Percentiles rank a stretch among this genome's conserved stretches.
Conservation (phyloP, 2,329 filamentous ascomycete species). For the Tolypocladium pustulatum region DNA sequence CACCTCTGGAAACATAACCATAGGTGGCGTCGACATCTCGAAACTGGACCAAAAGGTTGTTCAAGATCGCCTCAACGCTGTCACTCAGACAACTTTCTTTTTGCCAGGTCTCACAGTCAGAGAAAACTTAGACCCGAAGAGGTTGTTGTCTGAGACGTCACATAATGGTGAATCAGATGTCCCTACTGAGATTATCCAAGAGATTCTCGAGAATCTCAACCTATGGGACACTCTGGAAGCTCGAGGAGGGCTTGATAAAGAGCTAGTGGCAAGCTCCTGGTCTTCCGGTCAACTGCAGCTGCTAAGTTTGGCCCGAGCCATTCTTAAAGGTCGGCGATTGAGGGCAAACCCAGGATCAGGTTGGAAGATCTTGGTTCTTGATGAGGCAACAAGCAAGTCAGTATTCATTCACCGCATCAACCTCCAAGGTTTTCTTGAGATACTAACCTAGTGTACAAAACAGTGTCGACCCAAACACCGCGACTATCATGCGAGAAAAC, state of each 20-base stretch:
- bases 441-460: not conserved
- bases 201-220: not conserved
- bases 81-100: not conserved
- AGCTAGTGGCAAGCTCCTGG: not conserved
- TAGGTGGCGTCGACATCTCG: not conserved
- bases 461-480: not conserved
- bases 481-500: not conserved
- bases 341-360: not conserved
- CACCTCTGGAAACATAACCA: not conserved
- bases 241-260: not conserved
- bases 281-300: not conserved
- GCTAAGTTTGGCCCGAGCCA: not conserved
- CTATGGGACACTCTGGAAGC: not conserved
- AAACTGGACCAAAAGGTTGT: not conserved
- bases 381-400: not conserved
- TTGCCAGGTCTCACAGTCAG: not conserved
- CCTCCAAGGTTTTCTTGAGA: not conserved
- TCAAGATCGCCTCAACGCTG: not conserved
- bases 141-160: not conserved
- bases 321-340: not conserved
- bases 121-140: not conserved
- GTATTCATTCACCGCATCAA: not conserved
- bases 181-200: not conserved
- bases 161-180: not conserved
- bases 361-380: not conserved